Evolutionary conservation across 2,329 filamentous ascomycete species (phyloP), one percentile per base, ranked within the genome.

Genomic region (Cadophora malorum): DNA sequence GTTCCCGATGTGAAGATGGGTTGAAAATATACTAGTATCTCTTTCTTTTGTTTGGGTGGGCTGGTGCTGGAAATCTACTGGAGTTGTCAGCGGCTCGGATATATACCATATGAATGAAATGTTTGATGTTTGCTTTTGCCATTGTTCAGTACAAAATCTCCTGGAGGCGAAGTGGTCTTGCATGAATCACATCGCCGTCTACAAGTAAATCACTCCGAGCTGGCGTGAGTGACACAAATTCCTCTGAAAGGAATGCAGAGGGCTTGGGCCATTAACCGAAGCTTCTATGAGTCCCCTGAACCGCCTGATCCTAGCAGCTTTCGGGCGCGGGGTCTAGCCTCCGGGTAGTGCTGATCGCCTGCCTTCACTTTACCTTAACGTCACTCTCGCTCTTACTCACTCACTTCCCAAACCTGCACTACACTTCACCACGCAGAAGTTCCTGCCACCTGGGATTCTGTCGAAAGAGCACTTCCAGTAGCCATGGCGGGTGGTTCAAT

Each of bases 401-500:
- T 31, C 25, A 49, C 41, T 50, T 33, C 28, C 28, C 10, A 21
- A 14, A 21, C 31, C 28, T 16, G 21, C 16, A 47, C 41, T n/a
- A 49, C 41, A 23, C 58, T 23, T 62, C 59, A 50, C 14, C 41
- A 49, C 59, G 41, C 59, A 47, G 41, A 49, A 8, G 12, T 14
- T 61, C 16, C 59, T 62, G 21, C 41, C 23, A 21, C 8, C 41
- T 21, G n/a, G 38, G 9, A 23, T 10, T 62, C 35, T 41, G 21
- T 59, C 21, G 31, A 19, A 19, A 31, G 28, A 49, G 10, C 7
- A 33, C 59, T 8, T 38, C 69, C 64, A 58, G n/a, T 61, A 14
- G 35, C 62, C 25, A 72, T 72, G 67, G 67, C 71, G 58, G 68
- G 71, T 45, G 63, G 56, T n/a, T 65, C 72, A 61, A 83, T 90